These are phyloP conservation scores for Oryza coarctata DNA, from an alignment of 176 grass and related monocot species.

Conservation along the genomic window DNA sequence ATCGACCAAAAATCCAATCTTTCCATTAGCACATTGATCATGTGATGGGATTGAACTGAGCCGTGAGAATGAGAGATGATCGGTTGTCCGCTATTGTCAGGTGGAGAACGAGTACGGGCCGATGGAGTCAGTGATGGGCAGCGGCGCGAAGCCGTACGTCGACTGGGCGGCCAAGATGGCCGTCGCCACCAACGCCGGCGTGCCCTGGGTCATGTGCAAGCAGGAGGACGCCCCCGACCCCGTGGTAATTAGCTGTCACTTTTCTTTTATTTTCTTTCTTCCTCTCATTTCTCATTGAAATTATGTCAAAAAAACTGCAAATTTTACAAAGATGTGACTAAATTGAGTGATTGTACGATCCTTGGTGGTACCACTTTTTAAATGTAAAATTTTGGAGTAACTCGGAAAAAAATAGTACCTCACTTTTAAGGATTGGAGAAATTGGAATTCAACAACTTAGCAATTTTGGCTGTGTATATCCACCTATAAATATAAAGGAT, in stretches of 20 bases:
- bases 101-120: conserved; percentile 97
- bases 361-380: too few relatives aligned
- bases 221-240: conserved; percentile 98
- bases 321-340: neutral
- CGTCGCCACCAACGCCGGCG: conserved; percentile 71
- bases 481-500: too few relatives aligned
- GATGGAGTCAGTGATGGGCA: conserved; percentile 77
- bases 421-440: too few relatives aligned
- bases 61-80: too few relatives aligned
- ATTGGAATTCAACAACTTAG: too few relatives aligned
- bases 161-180: conserved; percentile 95
- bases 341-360: neutral
- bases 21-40: too few relatives aligned
- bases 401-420: too few relatives aligned
- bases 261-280: neutral
- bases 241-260: conserved; percentile 40
- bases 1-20: neutral
- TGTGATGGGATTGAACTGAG: too few relatives aligned
- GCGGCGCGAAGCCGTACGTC: conserved; percentile 65
- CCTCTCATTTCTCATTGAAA: neutral
- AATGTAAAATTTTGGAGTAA: too few relatives aligned
- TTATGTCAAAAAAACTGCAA: neutral
- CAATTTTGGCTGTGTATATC: too few relatives aligned
- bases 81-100: conserved; percentile 26
- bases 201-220: conserved; percentile 98